A percentile compares a stretch with the other conserved stretches of the same genome.
phyloP scores from a whole-genome alignment of 225 moss, liverwort and hornwort genomes.

The Neckera pumila region DNA sequence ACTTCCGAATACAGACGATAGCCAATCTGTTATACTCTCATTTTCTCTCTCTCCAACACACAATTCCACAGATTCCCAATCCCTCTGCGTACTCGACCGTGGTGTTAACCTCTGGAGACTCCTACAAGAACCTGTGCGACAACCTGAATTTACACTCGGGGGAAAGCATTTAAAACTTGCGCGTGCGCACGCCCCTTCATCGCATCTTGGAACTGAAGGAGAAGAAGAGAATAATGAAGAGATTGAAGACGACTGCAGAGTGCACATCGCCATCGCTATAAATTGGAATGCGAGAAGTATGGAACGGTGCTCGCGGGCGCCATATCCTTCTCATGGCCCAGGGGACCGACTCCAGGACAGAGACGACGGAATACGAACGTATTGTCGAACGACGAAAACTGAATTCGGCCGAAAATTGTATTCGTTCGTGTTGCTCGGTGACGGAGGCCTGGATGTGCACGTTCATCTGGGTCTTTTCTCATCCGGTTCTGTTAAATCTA shows the following conservation, averaged over 20 bases:
- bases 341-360: not conserved
- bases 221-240: not conserved
- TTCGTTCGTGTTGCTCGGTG: not conserved
- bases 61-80: not conserved
- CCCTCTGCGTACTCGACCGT: not conserved
- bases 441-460: not conserved
- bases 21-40: not conserved
- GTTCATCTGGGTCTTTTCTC: not conserved
- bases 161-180: not conserved
- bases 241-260: not conserved
- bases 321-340: constrained; percentile 1
- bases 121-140: not conserved
- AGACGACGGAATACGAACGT: not conserved
- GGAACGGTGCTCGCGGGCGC: not conserved
- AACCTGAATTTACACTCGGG: not conserved
- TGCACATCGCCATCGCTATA: constrained; percentile 18
- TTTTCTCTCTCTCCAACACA: not conserved
- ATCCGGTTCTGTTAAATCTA: not conserved
- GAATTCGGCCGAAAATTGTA: not conserved
- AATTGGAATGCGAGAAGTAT: not conserved
- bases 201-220: not conserved
- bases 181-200: not conserved
- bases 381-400: not conserved
- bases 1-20: not conserved
- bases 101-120: not conserved